A percentile compares a stretch with the other conserved stretches of the same genome.
Evolutionary conservation across 768 basidiomycete genomes (phyloP).

Genomic region (Rossbeevera mucosa): DNA sequence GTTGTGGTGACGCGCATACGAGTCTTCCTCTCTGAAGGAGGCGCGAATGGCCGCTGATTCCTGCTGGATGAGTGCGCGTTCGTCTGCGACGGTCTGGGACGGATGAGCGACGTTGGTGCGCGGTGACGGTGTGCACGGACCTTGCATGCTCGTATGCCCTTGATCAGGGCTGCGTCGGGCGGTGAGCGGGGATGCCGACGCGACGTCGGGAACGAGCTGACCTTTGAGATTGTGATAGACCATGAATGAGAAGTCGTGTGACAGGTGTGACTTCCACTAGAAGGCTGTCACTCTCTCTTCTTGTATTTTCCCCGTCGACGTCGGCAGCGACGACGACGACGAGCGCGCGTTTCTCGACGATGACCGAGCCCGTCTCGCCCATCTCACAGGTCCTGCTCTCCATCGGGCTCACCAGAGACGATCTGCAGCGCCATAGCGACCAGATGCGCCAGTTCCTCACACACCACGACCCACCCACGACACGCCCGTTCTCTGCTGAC

Average conservation of each 20-base stretch:
- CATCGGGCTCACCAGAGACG: constrained; percentile 73
- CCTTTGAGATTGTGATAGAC: constrained; percentile 87
- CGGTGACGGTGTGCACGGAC: constrained; percentile 36
- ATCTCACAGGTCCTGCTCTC: constrained; percentile 68
- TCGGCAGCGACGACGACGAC: constrained; percentile 20
- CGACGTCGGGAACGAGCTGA: constrained; percentile 25
- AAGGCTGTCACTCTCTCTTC: neutral
- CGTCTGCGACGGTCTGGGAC: constrained; percentile 90
- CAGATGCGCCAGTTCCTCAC: constrained; percentile 79
- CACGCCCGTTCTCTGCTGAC: constrained; percentile 39
- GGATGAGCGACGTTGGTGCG: constrained; percentile 20
- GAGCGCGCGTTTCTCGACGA: neutral
- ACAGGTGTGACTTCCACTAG: constrained; percentile 16
- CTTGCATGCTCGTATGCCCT: constrained; percentile 97
- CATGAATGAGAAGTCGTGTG: constrained; percentile 41
- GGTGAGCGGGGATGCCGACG: constrained; percentile 18
- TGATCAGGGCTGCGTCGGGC: constrained; percentile 73
- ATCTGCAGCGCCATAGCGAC: constrained; percentile 64
- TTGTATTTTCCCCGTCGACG: constrained; percentile 17
- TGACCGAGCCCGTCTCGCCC: constrained; percentile 45
- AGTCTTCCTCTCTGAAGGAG: constrained; percentile 95
- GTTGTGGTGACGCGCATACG: constrained; percentile 92
- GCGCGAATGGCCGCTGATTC: constrained; percentile 97
- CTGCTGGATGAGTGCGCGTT: constrained; percentile 93
- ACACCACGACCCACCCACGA: constrained; percentile 43